Evolutionary conservation across 208 protist genomes (phyloP).

Genomic region (Acanthamoeba castellanii): DNA sequence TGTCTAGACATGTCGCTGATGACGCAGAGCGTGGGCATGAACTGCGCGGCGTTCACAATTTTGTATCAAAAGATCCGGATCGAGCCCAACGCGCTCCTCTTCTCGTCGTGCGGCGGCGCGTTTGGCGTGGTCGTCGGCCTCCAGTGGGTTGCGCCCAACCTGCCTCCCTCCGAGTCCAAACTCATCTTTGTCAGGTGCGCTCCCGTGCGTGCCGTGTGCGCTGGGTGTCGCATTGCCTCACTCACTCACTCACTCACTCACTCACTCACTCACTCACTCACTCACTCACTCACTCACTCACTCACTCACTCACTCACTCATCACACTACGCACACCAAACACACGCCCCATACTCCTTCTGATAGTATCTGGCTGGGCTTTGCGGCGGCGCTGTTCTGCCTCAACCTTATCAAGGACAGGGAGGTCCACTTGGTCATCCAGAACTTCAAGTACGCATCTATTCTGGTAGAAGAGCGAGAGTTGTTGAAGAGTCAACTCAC

Average conservation of each 20-base stretch:
- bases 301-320: too few relatives aligned
- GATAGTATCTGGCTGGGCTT: constrained; percentile 53
- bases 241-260: too few relatives aligned
- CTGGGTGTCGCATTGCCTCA: not conserved
- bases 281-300: too few relatives aligned
- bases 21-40: constrained; percentile 79
- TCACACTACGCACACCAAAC: too few relatives aligned
- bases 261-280: too few relatives aligned
- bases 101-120: constrained; percentile 54
- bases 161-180: constrained; percentile 50
- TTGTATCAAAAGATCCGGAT: constrained; percentile 70
- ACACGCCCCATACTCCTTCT: too few relatives aligned
- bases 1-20: constrained; percentile 76
- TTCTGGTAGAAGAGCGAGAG: not conserved
- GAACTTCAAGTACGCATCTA: constrained; percentile 46
- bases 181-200: constrained; percentile 45
- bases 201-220: not conserved
- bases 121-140: constrained; percentile 57
- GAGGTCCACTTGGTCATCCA: constrained; percentile 52
- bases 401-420: constrained; percentile 66
- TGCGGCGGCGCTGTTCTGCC: constrained; percentile 34
- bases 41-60: constrained; percentile 74
- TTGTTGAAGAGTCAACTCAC: not conserved
- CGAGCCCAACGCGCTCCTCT: constrained; percentile 61
- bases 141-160: constrained; percentile 41